These are phyloP conservation scores for Fusarium sterilihyphosum DNA, from an alignment of 2,329 filamentous ascomycete genomes.

Conservation along the genomic window DNA sequence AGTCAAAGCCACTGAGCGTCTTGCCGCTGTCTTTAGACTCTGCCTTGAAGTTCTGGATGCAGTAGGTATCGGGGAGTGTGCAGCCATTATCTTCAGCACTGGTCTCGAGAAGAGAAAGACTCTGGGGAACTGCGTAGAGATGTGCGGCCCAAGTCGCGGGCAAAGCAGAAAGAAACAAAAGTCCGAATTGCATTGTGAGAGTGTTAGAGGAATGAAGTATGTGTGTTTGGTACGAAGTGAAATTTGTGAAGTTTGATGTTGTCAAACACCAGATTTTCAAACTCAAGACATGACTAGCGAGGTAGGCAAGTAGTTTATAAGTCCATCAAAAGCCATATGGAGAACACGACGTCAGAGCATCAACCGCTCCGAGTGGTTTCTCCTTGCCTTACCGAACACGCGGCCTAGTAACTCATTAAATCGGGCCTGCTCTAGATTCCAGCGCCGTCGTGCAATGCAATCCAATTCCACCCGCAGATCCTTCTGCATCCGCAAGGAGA, in stretches of 20 bases:
- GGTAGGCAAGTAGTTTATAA: slow-evolving; percentile 20
- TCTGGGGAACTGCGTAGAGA: slow-evolving; percentile 43
- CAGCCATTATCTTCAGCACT: slow-evolving; percentile 44
- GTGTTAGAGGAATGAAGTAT: neutral
- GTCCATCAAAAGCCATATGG: slow-evolving; percentile 17
- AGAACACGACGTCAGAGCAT: slow-evolving; percentile 34
- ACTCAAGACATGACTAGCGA: slow-evolving; percentile 5
- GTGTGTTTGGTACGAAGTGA: neutral
- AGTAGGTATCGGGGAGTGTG: slow-evolving; percentile 51
- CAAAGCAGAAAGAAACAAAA: slow-evolving; percentile 37
- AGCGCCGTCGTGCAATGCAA: slow-evolving; percentile 20
- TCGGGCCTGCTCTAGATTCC: slow-evolving; percentile 18
- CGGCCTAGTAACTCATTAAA: slow-evolving; percentile 28
- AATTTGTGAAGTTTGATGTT: neutral
- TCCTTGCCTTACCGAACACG: slow-evolving; percentile 28
- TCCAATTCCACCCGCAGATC: slow-evolving; percentile 33
- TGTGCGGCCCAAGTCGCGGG: slow-evolving; percentile 36
- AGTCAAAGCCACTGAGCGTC: slow-evolving; percentile 49
- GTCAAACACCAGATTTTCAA: neutral
- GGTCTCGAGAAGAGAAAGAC: slow-evolving; percentile 39
- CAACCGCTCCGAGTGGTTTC: neutral
- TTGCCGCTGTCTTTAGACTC: slow-evolving; percentile 48
- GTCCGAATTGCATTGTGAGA: slow-evolving; percentile 30
- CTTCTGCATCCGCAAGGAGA: slow-evolving; percentile 29
- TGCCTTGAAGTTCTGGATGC: slow-evolving; percentile 51